These are phyloP conservation scores for Veloboletus limbatus DNA, from an alignment of 1,284 basidiomycete species.

Conservation along the genomic window DNA sequence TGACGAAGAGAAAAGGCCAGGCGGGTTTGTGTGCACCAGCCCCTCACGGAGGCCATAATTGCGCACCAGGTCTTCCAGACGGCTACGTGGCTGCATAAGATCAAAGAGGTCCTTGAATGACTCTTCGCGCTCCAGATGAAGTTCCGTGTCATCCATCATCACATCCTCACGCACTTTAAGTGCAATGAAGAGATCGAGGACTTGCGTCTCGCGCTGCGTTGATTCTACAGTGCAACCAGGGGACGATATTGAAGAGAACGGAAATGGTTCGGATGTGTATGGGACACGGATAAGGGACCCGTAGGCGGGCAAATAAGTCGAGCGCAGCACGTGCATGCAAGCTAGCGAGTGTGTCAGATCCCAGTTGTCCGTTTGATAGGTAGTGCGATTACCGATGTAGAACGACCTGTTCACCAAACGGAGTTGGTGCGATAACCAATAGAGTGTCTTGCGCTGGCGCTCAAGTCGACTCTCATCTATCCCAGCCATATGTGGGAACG, in stretches of 20 bases:
- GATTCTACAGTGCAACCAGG: slow-evolving; percentile 23
- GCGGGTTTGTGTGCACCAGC: slow-evolving; percentile 37
- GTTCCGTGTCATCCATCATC: slow-evolving; percentile 63
- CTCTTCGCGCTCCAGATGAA: slow-evolving; percentile 71
- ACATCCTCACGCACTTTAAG: slow-evolving; percentile 76
- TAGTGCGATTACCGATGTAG: slow-evolving; percentile 52
- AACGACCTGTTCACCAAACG: slow-evolving; percentile 62
- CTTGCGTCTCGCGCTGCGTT: slow-evolving; percentile 63
- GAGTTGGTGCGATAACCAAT: slow-evolving; percentile 63
- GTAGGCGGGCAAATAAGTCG: slow-evolving; percentile 67
- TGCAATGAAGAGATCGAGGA: slow-evolving; percentile 74
- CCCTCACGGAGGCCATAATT: slow-evolving; percentile 56
- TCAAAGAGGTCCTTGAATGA: slow-evolving; percentile 74
- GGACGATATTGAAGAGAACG: slow-evolving; percentile 37
- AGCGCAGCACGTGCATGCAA: slow-evolving; percentile 76
- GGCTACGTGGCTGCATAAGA: slow-evolving; percentile 64
- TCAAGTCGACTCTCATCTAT: slow-evolving; percentile 41
- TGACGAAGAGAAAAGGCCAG: slow-evolving; percentile 12
- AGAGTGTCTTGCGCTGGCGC: slow-evolving; percentile 59
- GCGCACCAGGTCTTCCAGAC: slow-evolving; percentile 70
- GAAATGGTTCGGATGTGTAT: slow-evolving; percentile 76
- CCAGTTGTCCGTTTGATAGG: neutral
- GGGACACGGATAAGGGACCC: slow-evolving; percentile 56
- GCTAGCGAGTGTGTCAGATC: slow-evolving; percentile 40
- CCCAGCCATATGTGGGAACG: slow-evolving; percentile 47